Evolutionary conservation across 495 filamentous ascomycete species (phyloP).

Genomic region (Hypoxylon subgilvum): DNA sequence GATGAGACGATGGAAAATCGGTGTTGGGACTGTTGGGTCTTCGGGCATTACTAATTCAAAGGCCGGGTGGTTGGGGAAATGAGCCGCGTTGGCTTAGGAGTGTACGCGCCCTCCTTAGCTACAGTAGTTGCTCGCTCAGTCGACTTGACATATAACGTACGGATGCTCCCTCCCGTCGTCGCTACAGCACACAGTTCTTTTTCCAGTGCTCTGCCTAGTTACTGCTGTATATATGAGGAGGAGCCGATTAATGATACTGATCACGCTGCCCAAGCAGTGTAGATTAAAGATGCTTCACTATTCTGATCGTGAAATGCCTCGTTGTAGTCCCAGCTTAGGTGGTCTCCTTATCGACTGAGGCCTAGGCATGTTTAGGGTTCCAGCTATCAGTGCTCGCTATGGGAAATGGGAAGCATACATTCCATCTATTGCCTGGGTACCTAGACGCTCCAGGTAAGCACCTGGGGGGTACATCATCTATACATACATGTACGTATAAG

Average conservation of each 20-base stretch:
- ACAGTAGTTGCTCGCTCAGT: background rate
- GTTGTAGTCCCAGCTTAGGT: too few relatives aligned
- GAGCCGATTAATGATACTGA: constrained; percentile 30
- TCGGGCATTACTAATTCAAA: constrained; percentile 10
- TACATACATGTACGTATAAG: too few relatives aligned
- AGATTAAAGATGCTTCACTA: constrained; percentile 4
- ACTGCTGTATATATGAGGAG: constrained; percentile 34
- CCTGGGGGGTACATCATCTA: too few relatives aligned
- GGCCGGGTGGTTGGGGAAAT: constrained; percentile 13
- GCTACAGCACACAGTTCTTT: background rate
- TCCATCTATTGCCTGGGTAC: too few relatives aligned
- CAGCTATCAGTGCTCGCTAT: too few relatives aligned
- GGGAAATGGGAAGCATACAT: too few relatives aligned
- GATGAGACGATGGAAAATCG: constrained; percentile 18
- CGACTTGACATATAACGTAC: background rate
- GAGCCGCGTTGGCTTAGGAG: constrained; percentile 7
- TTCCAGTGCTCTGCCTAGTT: constrained; percentile 3
- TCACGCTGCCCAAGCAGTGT: constrained; percentile 9
- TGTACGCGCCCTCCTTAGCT: too few relatives aligned
- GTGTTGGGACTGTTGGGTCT: background rate
- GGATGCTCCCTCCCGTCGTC: constrained; percentile 12
- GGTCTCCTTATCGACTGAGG: too few relatives aligned
- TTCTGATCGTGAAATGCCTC: too few relatives aligned
- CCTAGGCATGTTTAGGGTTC: too few relatives aligned
- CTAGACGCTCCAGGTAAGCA: too few relatives aligned